Conservation (phyloP, 306 rosid genomes). For the Fragaria vesca region DNA sequence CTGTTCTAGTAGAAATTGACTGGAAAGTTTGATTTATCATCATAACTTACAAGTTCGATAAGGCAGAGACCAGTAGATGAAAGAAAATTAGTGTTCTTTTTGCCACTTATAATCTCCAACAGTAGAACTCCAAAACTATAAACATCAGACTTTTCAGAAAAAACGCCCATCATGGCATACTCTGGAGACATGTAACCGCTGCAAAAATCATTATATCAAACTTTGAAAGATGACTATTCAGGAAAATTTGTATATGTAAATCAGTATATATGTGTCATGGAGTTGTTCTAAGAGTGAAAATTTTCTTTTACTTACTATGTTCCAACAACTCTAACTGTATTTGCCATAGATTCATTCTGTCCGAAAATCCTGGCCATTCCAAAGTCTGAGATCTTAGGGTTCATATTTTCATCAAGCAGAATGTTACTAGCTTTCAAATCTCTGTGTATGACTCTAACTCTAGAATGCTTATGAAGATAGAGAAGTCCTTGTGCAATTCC, state of each 20-base stretch:
- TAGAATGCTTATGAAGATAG: constrained; percentile 24
- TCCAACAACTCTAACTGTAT: constrained; percentile 21
- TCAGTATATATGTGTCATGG: neutral
- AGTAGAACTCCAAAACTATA: constrained; percentile 23
- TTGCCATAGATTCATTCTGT: constrained; percentile 16
- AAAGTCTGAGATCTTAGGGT: constrained; percentile 23
- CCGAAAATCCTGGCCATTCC: constrained; percentile 31
- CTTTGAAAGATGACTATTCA: neutral
- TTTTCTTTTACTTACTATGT: constrained; percentile 16
- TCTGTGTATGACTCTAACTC: constrained; percentile 23
- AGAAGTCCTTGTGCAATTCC: constrained; percentile 26
- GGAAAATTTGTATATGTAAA: neutral
- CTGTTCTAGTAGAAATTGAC: neutral
- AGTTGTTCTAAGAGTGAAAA: neutral
- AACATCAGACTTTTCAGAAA: constrained; percentile 15
- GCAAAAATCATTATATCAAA: neutral
- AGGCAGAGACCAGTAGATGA: constrained; percentile 12
- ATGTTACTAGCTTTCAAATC: constrained; percentile 25
- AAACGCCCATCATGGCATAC: constrained; percentile 27
- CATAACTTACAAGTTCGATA: constrained; percentile 7
- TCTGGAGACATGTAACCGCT: constrained; percentile 23
- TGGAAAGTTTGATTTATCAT: neutral
- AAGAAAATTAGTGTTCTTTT: neutral
- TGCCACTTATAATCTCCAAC: constrained; percentile 20
- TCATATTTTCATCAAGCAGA: constrained; percentile 17